Base-by-base conservation (phyloP, 169 alveolate species). In the Plasmodium falciparum region DNA sequence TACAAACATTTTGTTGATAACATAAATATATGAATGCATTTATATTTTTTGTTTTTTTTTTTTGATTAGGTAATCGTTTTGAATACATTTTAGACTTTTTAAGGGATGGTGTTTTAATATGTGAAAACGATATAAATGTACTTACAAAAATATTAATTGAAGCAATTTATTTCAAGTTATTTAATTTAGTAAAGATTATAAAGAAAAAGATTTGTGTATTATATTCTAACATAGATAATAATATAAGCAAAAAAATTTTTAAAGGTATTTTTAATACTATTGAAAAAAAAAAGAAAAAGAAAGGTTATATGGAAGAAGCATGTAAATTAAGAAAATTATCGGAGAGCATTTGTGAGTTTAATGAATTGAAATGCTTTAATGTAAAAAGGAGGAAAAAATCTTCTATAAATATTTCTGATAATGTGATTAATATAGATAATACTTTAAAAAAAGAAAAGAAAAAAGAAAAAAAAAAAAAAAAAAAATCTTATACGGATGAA, bases 141-240 rank as follows among this genome's bases (percentile, higher is more conserved):
- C 22, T 78, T 59, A 78, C 89, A 43, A 65, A 62, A 33, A 78
- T 78, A 65, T 26, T 78, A 65, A 78, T 78, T 11, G 89, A 78
- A 78, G 89, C 89, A n/a, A 59, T 78, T 45, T 78, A 78, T 70
- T 78, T 78, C 45, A 78, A 78, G 54, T 78, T 78, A 58, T 78
- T 52, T 66, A 47, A 75, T 61, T 71, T 78, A 56, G 67, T 78
- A 24, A 78, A 66, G 67, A 59, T 78, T 20, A 65, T 78, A 65
- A 78, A 66, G 54, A 78, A 78, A 33, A 78, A 78, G 67, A 78
- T 78, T 45, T 13, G 39, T 29, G 50, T 78, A 13, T 66, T 78
- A 70, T 65, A 78, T 59, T 78, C 78, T 24, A 78, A 65, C 49
- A 78, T 78, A 39, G 76, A 47, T 54, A 78, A 15, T 50, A 78